phyloP scores from a whole-genome alignment of 2,329 filamentous ascomycete species.

The Hypoxylon sp. region DNA sequence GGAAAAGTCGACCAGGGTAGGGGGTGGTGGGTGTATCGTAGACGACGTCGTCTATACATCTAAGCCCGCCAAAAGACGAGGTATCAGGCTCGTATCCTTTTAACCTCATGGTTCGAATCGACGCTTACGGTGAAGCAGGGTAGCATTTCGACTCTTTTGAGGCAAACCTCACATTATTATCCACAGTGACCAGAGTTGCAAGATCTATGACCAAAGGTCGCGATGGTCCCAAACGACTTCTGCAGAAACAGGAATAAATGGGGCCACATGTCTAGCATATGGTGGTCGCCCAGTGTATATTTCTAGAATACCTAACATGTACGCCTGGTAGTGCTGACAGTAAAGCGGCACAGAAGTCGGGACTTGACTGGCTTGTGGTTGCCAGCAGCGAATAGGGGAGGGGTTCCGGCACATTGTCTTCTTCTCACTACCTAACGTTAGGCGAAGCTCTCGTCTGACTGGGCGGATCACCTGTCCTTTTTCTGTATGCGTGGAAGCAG shows the following conservation, averaged over 20 bases:
- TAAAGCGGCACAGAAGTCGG: conserved; percentile 32
- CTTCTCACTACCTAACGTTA: background rate
- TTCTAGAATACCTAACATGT: conserved; percentile 13
- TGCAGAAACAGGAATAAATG: background rate
- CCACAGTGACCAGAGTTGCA: conserved; percentile 14
- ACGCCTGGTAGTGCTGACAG: conserved; percentile 8
- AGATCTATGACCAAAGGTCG: conserved; percentile 10
- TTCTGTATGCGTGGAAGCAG: conserved; percentile 4
- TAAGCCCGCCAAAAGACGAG: conserved; percentile 9
- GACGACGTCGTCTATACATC: background rate
- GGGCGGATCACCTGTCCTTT: conserved; percentile 13
- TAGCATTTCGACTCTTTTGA: conserved; percentile 12
- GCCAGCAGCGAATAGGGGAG: conserved; percentile 21
- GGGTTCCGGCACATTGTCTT: conserved; percentile 22
- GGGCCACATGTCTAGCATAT: background rate
- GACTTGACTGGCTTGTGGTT: conserved; percentile 10
- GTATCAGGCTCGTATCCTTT: conserved; percentile 23
- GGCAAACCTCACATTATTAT: conserved; percentile 11
- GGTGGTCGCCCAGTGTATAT: conserved; percentile 3
- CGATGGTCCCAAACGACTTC: conserved; percentile 8
- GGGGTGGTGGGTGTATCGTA: background rate
- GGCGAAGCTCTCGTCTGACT: conserved; percentile 17
- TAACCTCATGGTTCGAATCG: conserved; percentile 29
- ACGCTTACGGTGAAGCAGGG: conserved; percentile 16
- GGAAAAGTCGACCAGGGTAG: conserved; percentile 7